Conservation (phyloP, 768 basidiomycete genomes). For the Boletus rufocinnamomeus region DNA sequence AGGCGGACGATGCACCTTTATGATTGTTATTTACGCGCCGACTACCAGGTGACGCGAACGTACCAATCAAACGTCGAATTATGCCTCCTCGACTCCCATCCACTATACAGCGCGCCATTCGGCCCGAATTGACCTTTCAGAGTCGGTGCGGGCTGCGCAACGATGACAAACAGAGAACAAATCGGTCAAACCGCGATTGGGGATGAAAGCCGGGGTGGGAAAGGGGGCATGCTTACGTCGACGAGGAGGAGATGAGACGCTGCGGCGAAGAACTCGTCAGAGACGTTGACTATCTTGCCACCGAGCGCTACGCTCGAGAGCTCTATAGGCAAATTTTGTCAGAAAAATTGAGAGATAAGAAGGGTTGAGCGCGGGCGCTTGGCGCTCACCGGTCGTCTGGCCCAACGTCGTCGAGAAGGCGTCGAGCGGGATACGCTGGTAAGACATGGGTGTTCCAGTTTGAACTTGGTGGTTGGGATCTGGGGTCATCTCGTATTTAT, state of each 20-base stretch:
- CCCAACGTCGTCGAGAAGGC: slow-evolving; percentile 51
- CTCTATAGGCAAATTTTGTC: slow-evolving; percentile 48
- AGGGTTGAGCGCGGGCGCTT: neutral
- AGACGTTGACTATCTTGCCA: slow-evolving; percentile 69
- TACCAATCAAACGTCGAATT: slow-evolving; percentile 90
- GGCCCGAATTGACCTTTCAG: slow-evolving; percentile 97
- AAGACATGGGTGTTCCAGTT: slow-evolving; percentile 40
- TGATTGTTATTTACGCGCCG: neutral
- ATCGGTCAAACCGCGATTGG: neutral
- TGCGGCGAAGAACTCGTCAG: slow-evolving; percentile 96
- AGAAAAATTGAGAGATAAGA: neutral
- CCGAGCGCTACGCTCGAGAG: slow-evolving; percentile 86
- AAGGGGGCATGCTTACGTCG: slow-evolving; percentile 50
- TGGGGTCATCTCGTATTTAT: neutral
- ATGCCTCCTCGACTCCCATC: slow-evolving; percentile 93
- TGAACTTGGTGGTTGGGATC: no score
- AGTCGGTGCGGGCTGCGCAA: slow-evolving; percentile 72
- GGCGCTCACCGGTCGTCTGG: slow-evolving; percentile 48
- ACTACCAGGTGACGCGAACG: slow-evolving; percentile 6
- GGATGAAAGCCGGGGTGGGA: neutral
- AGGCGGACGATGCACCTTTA: slow-evolving; percentile 87
- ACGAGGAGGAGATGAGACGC: slow-evolving; percentile 81
- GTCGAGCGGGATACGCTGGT: slow-evolving; percentile 46
- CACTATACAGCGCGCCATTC: slow-evolving; percentile 90
- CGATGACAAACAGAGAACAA: neutral